phyloP scores from a whole-genome alignment of 208 protist species.

The Trypanosoma brucei region DNA sequence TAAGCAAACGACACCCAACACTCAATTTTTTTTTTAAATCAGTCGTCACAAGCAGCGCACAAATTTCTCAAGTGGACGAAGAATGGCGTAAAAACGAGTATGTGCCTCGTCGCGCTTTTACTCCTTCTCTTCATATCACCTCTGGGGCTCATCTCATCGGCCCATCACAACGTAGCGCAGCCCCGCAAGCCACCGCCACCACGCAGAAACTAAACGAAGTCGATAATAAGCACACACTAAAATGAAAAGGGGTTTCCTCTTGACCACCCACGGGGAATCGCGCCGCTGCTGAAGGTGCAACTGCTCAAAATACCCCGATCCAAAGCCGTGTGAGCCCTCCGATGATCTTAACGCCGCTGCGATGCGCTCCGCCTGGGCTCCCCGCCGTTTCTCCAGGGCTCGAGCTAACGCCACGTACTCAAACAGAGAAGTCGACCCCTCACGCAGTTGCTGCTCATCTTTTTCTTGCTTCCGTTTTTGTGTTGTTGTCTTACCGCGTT shows the following conservation, averaged over 20 bases:
- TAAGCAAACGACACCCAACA: too few species aligned
- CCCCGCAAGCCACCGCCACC: slow-evolving; percentile 1
- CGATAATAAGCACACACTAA: slow-evolving; percentile 15
- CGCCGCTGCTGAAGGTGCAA: slow-evolving; percentile 5
- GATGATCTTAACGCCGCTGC: slow-evolving; percentile 24
- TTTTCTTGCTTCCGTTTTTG: slow-evolving; percentile 3
- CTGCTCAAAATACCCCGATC: slow-evolving; percentile 53
- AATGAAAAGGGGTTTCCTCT: slow-evolving; percentile 3
- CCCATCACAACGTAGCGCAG: slow-evolving; percentile 15
- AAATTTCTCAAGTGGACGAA: too few species aligned
- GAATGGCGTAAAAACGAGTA: too few species aligned
- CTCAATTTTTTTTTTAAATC: too few species aligned
- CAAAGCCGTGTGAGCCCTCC: slow-evolving; percentile 72
- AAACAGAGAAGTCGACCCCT: slow-evolving; percentile 23
- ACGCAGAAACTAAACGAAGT: background rate
- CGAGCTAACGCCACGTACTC: slow-evolving; percentile 42
- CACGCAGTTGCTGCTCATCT: slow-evolving; percentile 25
- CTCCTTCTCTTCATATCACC: background rate
- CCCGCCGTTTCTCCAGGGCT: slow-evolving; percentile 26
- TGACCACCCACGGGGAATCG: slow-evolving; percentile 6
- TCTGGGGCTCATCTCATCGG: background rate
- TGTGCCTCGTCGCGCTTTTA: too few species aligned
- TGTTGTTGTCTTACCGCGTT: slow-evolving; percentile 34
- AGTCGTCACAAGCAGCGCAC: too few species aligned
- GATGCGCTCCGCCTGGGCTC: slow-evolving; percentile 27